These are phyloP conservation scores for Hypericum perforatum DNA, from an alignment of 345 rosid species.

Conservation along the genomic window DNA sequence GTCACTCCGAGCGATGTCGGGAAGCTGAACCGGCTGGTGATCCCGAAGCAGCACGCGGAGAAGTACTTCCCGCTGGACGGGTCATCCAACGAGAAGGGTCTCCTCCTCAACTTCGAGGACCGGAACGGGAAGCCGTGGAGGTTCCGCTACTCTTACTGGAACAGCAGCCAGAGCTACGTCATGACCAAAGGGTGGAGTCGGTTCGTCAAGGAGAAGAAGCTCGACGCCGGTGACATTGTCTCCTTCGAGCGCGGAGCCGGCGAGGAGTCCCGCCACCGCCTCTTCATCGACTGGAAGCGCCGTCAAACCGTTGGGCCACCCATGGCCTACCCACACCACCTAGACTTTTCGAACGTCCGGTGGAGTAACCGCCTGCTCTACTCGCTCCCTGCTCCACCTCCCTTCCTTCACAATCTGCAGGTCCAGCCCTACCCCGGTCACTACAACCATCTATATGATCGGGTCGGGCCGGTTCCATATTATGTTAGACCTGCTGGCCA, in stretches of 20 bases:
- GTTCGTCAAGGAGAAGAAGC: slow-evolving; percentile 90
- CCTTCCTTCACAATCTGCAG: no score
- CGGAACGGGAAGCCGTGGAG: slow-evolving; percentile 65
- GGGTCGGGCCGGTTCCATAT: no score
- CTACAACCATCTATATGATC: no score
- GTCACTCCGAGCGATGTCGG: slow-evolving; percentile 62
- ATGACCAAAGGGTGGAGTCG: slow-evolving; percentile 98
- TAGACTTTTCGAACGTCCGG: no score
- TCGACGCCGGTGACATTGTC: slow-evolving; percentile 83
- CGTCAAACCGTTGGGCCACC: slow-evolving; percentile 38
- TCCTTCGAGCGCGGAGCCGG: slow-evolving; percentile 74
- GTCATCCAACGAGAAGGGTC: slow-evolving; percentile 62
- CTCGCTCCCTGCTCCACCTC: not conserved
- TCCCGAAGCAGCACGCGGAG: slow-evolving; percentile 66
- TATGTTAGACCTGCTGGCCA: not conserved
- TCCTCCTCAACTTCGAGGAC: slow-evolving; percentile 82
- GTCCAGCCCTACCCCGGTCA: no score
- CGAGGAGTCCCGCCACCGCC: slow-evolving; percentile 41
- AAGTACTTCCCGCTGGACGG: slow-evolving; percentile 76
- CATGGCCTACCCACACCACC: slow-evolving; percentile 4
- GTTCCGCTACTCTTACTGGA: slow-evolving; percentile 92
- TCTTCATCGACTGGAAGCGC: slow-evolving; percentile 84
- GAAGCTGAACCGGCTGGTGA: slow-evolving; percentile 52
- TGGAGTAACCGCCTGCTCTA: slow-evolving; percentile 4
- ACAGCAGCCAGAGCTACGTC: slow-evolving; percentile 92